phyloP scores from a whole-genome alignment of 106 monocot species.

The Posidonia australis region DNA sequence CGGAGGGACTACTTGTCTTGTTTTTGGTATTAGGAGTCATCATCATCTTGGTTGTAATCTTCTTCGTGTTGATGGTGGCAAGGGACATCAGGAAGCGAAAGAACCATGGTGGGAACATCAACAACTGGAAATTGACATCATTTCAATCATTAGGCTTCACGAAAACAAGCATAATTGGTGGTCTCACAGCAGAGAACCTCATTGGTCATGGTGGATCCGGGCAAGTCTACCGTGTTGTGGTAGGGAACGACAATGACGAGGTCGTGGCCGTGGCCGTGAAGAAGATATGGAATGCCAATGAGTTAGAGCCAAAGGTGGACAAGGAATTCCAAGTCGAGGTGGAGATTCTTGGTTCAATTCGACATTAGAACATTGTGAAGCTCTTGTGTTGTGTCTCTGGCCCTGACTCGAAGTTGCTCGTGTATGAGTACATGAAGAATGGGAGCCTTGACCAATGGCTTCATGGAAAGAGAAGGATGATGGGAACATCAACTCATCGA shows the following conservation, averaged over 20 bases:
- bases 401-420: conserved; percentile 48
- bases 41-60: conserved; percentile 17
- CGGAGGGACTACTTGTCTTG: conserved; percentile 13
- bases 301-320: not conserved
- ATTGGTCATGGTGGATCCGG: conserved; percentile 15
- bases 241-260: too few relatives aligned
- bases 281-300: conserved; percentile 5
- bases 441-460: conserved; percentile 66
- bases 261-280: conserved; percentile 17
- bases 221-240: too few relatives aligned
- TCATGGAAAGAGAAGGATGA: conserved; percentile 19
- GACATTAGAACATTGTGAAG: conserved; percentile 66
- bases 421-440: conserved; percentile 82
- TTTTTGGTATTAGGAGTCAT: too few relatives aligned
- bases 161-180: conserved; percentile 19
- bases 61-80: conserved; percentile 4
- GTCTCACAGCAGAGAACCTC: conserved; percentile 1
- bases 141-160: conserved; percentile 36
- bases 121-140: conserved; percentile 37
- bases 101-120: conserved; percentile 4
- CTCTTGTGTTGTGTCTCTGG: conserved; percentile 63
- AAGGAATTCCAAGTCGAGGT: conserved; percentile 33
- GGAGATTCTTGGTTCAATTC: conserved; percentile 31
- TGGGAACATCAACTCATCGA: too few relatives aligned
- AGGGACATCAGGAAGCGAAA: conserved; percentile 6